These are phyloP conservation scores for Nakazawaea anatomiae DNA, from an alignment of 805 yeast genomes.

Conservation along the genomic window DNA sequence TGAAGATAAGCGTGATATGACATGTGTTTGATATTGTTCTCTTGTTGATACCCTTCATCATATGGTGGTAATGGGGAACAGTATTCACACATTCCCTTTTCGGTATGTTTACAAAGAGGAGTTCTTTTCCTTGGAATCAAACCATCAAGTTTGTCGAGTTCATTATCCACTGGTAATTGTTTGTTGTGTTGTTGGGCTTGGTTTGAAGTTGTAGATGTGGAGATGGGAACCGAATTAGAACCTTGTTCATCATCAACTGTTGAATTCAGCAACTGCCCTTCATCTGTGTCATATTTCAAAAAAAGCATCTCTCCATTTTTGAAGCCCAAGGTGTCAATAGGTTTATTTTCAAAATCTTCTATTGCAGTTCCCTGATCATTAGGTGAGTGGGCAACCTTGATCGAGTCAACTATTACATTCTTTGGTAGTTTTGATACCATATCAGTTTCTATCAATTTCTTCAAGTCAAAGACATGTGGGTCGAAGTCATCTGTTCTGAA, in stretches of 20 bases:
- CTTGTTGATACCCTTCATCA: slow-evolving; percentile 72
- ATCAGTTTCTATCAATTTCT: slow-evolving; percentile 10
- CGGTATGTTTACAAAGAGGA: slow-evolving; percentile 76
- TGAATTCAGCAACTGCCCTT: background rate
- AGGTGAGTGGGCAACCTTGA: slow-evolving; percentile 40
- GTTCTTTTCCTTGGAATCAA: slow-evolving; percentile 60
- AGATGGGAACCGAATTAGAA: too few relatives aligned
- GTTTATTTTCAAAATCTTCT: slow-evolving; percentile 18
- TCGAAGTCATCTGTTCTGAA: slow-evolving; percentile 53
- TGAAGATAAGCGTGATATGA: slow-evolving; percentile 82
- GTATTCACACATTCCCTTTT: slow-evolving; percentile 96
- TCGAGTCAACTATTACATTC: slow-evolving; percentile 20
- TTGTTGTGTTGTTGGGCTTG: slow-evolving; percentile 9
- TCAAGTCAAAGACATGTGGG: slow-evolving; percentile 14
- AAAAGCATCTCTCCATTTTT: slow-evolving; percentile 58
- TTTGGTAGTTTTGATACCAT: slow-evolving; percentile 28
- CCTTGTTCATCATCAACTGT: background rate
- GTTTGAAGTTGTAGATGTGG: background rate
- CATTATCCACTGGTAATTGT: slow-evolving; percentile 64
- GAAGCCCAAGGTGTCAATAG: slow-evolving; percentile 39
- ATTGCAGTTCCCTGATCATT: slow-evolving; percentile 36
- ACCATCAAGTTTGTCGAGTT: slow-evolving; percentile 63
- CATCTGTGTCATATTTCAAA: slow-evolving; percentile 28
- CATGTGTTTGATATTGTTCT: slow-evolving; percentile 76
- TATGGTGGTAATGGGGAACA: slow-evolving; percentile 95